Conservation (phyloP, 2,329 filamentous ascomycete species). For the Bipolaris gigantea region DNA sequence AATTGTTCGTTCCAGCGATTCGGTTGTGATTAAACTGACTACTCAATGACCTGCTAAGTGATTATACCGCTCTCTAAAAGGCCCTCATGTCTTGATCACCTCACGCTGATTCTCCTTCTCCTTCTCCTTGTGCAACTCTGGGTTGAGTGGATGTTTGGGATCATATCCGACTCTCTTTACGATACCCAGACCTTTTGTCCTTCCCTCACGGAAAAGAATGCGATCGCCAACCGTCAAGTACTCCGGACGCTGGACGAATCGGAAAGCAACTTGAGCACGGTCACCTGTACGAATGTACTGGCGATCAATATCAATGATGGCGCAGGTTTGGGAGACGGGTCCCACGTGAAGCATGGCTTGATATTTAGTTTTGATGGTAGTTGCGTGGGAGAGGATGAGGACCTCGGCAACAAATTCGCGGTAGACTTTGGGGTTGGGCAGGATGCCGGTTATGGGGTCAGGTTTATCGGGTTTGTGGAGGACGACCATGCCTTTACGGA, state of each 20-base stretch:
- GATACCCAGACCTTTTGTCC: constrained; percentile 93
- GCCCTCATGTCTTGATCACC: neutral
- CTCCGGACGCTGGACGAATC: constrained; percentile 91
- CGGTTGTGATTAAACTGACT: too few species aligned
- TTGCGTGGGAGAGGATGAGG: constrained; percentile 91
- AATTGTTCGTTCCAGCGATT: too few species aligned
- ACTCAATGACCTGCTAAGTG: too few species aligned
- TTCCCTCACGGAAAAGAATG: constrained; percentile 88
- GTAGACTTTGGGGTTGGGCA: constrained; percentile 54
- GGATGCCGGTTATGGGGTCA: constrained; percentile 39
- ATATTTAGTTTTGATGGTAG: constrained; percentile 94
- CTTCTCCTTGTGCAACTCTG: constrained; percentile 30
- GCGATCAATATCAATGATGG: constrained; percentile 97
- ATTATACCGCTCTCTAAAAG: neutral
- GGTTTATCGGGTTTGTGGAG: constrained; percentile 78
- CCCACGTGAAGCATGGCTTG: constrained; percentile 98
- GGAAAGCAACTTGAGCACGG: constrained; percentile 89
- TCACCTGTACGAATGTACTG: constrained; percentile 93
- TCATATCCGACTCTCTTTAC: constrained; percentile 93
- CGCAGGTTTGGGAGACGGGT: constrained; percentile 90
- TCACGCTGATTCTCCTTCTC: constrained; percentile 9
- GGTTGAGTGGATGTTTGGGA: constrained; percentile 52
- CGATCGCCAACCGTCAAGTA: constrained; percentile 87
- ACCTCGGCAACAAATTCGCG: constrained; percentile 69
- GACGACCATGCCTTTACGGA: constrained; percentile 97